phyloP scores from a whole-genome alignment of 345 rosid genomes.

The Kandelia obovata region DNA sequence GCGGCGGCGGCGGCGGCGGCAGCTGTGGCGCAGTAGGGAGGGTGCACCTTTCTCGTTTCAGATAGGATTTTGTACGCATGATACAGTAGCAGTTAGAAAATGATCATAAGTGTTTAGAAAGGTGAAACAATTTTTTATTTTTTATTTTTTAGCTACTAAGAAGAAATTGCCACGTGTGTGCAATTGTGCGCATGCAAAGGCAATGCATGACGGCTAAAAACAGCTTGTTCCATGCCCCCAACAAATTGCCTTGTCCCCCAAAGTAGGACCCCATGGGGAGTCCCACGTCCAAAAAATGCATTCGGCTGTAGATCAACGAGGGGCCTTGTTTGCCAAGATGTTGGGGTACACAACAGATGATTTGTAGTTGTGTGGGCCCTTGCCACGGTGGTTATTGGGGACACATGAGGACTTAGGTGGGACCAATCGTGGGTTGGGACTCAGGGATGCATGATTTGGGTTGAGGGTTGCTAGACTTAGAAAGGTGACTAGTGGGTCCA shows the following conservation, averaged over 20 bases:
- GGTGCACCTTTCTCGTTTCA: conserved; percentile 33
- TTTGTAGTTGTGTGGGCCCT: conserved; percentile 38
- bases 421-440: conserved; percentile 29
- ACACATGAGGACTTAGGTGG: conserved; percentile 31
- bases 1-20: neutral
- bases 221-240: conserved; percentile 31
- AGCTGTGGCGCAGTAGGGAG: conserved; percentile 24
- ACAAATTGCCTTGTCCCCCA: conserved; percentile 30
- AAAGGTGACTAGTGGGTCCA: conserved; percentile 25
- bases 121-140: neutral
- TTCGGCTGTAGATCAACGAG: conserved; percentile 19
- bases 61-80: conserved; percentile 54
- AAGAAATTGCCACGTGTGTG: conserved; percentile 22
- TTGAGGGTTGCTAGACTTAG: conserved; percentile 4
- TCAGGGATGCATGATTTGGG: conserved; percentile 27
- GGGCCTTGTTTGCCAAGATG: conserved; percentile 40
- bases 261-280: conserved; percentile 38
- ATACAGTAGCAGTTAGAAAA: conserved; percentile 64
- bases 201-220: conserved; percentile 59
- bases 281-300: conserved; percentile 26
- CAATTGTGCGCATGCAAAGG: conserved; percentile 42
- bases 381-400: conserved; percentile 49
- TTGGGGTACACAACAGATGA: conserved; percentile 52
- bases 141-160: neutral
- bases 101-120: conserved; percentile 24